These are phyloP conservation scores for Mortierella alpina DNA, from an alignment of 192 early-diverging fungal genomes.

Conservation along the genomic window DNA sequence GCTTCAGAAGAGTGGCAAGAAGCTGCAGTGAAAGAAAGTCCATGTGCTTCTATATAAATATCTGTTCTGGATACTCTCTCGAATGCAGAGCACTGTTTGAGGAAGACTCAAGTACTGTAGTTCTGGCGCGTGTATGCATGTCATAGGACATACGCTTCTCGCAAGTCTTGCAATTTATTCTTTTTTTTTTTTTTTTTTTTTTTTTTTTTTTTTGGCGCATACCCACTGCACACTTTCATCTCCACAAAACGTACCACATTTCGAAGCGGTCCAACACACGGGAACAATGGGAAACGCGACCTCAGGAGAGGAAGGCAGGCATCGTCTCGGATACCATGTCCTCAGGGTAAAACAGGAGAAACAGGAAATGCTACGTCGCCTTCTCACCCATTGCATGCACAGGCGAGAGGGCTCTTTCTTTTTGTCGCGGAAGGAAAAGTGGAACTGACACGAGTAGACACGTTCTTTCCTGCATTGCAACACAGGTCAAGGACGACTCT, in stretches of 20 bases:
- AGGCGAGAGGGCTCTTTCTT: neutral
- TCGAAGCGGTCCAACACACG: too few relatives aligned
- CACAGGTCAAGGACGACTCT: conserved; percentile 72
- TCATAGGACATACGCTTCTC: too few relatives aligned
- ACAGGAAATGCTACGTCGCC: neutral
- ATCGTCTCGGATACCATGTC: conserved; percentile 73
- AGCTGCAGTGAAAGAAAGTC: neutral
- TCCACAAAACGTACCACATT: too few relatives aligned
- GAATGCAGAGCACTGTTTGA: neutral
- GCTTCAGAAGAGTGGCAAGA: conserved; percentile 3
- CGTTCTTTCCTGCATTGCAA: neutral
- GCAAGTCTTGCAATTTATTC: too few relatives aligned
- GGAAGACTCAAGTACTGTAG: too few relatives aligned
- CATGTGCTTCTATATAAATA: too few relatives aligned
- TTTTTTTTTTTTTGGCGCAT: too few relatives aligned
- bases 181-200: too few relatives aligned
- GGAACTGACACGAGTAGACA: conserved; percentile 1
- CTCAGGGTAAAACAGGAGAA: conserved; percentile 60
- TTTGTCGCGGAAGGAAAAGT: neutral
- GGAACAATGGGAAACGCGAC: conserved; percentile 59
- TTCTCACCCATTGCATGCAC: too few relatives aligned
- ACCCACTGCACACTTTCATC: too few relatives aligned
- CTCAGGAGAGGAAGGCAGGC: conserved; percentile 59
- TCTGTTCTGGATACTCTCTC: too few relatives aligned
- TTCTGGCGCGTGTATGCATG: too few relatives aligned